Base-by-base conservation (phyloP, 805 yeast genomes). In the Pichia nakasei region DNA sequence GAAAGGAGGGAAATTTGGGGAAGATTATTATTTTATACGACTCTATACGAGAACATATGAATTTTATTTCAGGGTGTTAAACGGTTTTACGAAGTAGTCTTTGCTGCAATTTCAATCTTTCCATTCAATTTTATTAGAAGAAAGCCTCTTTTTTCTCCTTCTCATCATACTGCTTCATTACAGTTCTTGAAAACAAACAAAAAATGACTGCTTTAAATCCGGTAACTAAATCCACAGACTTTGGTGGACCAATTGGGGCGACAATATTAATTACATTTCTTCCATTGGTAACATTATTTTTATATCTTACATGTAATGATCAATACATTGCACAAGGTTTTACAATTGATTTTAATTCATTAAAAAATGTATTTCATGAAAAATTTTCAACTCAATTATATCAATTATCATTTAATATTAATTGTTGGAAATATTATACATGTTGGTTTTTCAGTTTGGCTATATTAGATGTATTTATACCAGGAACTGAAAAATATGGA, bases 201-300 rank as follows among this genome's bases (percentile, higher is more conserved):
- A 17, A 12, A 24, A 52, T 51, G 52, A 38, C 56, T 2, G 34
- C 38, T 38, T 37, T 82, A 50, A 91, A 91, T 56, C 97, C 97
- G 4, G 60, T 56, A 38, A 86, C 97, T 1, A 67, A 63, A 4
- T 75, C 79, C 38, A 67, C 68, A 47, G 97, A 91, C 61, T 91
- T 91, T 61, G 72, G 74, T 27, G 98, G 98, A 0, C 62, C 73
- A 5, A 60, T 74, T 1, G 98, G 98, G 5, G 87, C 93, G 0
- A 36, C 77, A 2, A 72, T 69, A 4, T 75, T 91, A 45, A 65
- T 91, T 0, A 15, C 77, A 1, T 82, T 82, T 1, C 67, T 91
- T 21, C 96, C 97, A 1, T 37, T 69, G 0, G 65, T 86, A 11
- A 70, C 84, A 17, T 61, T 80, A 11, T 62, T 73, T 21, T 68